These are phyloP conservation scores for Aspergillus clavatus DNA, from an alignment of 2,329 filamentous ascomycete genomes.

Conservation along the genomic window DNA sequence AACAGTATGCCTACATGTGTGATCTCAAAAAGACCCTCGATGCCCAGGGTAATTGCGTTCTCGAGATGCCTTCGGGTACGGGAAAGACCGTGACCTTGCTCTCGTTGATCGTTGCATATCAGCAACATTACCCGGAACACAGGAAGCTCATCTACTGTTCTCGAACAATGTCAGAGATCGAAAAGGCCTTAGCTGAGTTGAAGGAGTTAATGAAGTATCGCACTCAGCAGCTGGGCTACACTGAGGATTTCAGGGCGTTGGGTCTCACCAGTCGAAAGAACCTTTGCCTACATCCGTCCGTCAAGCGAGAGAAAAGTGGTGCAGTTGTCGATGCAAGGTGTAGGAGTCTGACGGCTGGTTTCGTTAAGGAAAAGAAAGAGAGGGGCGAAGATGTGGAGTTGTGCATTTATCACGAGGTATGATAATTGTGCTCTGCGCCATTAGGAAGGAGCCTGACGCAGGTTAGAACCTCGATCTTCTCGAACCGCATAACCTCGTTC, in stretches of 20 bases:
- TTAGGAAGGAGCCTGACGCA: conserved; percentile 17
- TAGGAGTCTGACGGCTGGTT: conserved; percentile 89
- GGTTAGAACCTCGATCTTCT: conserved; percentile 80
- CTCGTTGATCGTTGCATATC: conserved; percentile 93
- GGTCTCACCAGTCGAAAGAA: conserved; percentile 97
- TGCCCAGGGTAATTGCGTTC: conserved; percentile 86
- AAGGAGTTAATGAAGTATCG: conserved; percentile 94
- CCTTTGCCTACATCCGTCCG: conserved; percentile 88
- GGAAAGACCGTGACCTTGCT: conserved; percentile 95
- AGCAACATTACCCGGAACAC: conserved; percentile 87
- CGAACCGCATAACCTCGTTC: conserved; percentile 90
- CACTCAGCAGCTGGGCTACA: conserved; percentile 76
- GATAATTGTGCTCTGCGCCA: conserved; percentile 19
- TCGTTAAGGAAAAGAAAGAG: conserved; percentile 96
- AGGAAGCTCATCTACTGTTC: conserved; percentile 98
- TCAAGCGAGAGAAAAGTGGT: conserved; percentile 94
- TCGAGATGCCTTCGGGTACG: conserved; percentile 98
- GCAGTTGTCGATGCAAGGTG: conserved; percentile 92
- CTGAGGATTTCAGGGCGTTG: conserved; percentile 88
- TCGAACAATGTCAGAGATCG: conserved; percentile 99
- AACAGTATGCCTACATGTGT: conserved; percentile 77
- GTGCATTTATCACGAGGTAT: conserved; percentile 89
- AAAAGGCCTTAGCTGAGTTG: conserved; percentile 90
- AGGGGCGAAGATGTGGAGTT: conserved; percentile 89
- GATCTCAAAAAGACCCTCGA: conserved; percentile 87